Base-by-base conservation (phyloP, 2,329 filamentous ascomycete species). In the Elsinoe arachidis region DNA sequence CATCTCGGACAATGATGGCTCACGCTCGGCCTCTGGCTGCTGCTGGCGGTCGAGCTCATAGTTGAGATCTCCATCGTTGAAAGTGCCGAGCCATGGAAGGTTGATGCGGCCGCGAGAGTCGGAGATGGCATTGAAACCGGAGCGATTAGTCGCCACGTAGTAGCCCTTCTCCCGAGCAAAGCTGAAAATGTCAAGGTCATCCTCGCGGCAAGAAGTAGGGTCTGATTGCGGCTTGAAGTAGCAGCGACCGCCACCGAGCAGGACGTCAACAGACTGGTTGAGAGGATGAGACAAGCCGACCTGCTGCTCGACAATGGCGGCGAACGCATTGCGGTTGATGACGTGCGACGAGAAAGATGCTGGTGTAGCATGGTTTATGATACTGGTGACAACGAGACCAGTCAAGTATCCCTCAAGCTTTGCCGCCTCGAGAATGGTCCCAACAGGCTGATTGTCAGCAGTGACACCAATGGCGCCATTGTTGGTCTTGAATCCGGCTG, bases 311-410 rank as follows among this genome's bases (percentile, higher is more conserved):
- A 71, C 71, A 38, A 74, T 74, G 46, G 69, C 67, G 49, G 63
- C 65, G 35, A 72, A 69, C 11, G 64, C 65, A 58, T 72, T 65
- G 9, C 72, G 67, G 58, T 68, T 57, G 11, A 64, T 61, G 17
- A 68, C 65, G 56, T 74, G 71, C 1, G 72, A 64, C 21, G 67
- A 67, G 60, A 70, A 73, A 49, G 68, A 51, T 14, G 65, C 65
- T 15, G 64, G 65, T 1, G 64, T 67, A 7, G 64, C 68, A 55
- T 73, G 68, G 61, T 71, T 73, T 62, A 74, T 73, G 33, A 67
- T 70, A 6, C 67, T 71, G 1, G 72, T 74, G 3, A 73, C 72
- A n/a, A 74, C 70, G n/a, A 74, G 67, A 11, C 70, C 72, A 12
- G 72, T 74, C 63, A 69, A 70, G 61, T 69, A 72, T 35, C 72